A percentile compares a stretch with the other conserved stretches of the same genome.
phyloP scores from a whole-genome alignment of 495 filamentous ascomycete genomes.

The Trichoderma parareesei region DNA sequence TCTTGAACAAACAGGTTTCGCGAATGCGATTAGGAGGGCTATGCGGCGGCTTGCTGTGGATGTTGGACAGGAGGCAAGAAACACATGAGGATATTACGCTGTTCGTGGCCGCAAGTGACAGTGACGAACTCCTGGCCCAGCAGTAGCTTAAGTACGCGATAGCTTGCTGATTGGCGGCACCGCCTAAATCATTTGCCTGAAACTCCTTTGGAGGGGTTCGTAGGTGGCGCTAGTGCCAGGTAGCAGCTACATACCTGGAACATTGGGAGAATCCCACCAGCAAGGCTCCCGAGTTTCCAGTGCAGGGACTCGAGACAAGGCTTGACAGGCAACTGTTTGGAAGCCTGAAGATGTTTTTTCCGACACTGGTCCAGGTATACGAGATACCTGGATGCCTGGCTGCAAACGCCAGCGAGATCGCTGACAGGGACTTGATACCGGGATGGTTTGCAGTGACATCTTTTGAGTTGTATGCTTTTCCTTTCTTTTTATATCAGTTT shows the following conservation, averaged over 20 bases:
- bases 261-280: background rate
- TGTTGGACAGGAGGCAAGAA: conserved; percentile 1
- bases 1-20: background rate
- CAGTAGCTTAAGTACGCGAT: background rate
- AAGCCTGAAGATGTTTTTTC: no score
- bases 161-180: background rate
- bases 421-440: no score
- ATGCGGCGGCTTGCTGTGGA: background rate
- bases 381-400: no score
- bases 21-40: background rate
- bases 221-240: background rate
- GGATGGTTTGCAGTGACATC: no score
- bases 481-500: no score
- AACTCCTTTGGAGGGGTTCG: background rate
- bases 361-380: no score
- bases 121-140: background rate
- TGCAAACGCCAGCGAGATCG: no score
- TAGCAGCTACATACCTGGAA: background rate
- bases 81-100: conserved; percentile 5
- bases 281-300: background rate
- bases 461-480: no score
- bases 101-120: background rate
- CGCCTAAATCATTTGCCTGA: no score
- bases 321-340: no score
- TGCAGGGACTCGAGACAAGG: no score